Evolutionary conservation across 495 filamentous ascomycete species (phyloP), one percentile per base, ranked within the genome.

Genomic region (Bombardia bombarda): DNA sequence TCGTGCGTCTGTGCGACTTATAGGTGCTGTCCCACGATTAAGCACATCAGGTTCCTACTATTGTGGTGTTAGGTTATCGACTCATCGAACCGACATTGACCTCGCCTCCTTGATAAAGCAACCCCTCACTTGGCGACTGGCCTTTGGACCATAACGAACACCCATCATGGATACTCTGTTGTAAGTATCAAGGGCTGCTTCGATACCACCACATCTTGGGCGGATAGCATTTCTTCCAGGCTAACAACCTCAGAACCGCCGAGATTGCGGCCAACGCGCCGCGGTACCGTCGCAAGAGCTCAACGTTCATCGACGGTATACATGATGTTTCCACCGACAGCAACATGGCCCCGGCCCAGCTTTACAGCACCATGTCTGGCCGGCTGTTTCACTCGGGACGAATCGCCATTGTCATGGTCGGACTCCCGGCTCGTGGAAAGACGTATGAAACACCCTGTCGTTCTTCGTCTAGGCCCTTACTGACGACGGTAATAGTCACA

Each of bases 351-450:
- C 93, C 93, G 13, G 93, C 93, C 44, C 93, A 99, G 67, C 72
- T 99, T 19, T 99, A 99, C 62, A 95, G 87, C 60, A 99, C 93
- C 16, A 90, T 95, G 72, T 96, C 90, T 26, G 93, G 93, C 38
- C 78, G 90, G 17, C 79, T 99, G 19, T 99, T 97, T 58, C 93
- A 99, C 63, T 95, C 92, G 6, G 93, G 93, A 32, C 79, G 90
- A 24, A 97, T 99, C 51, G 89, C 88, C 30, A 97, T 99, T 44
- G 90, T 90, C 40, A 95, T 94, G 51, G 93, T 97, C 56, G 93
- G 93, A 40, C 75, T 95, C 32, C 93, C 93, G 34, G 93, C 93
- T 24, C 82, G 93, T 63, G 93, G 93, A 21, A 99, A 99, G 69
- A 99, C 93, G 80, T 90, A 69, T 50, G 83, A 68, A 44, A 28